Base-by-base conservation (phyloP, 1,284 basidiomycete genomes). In the Irpex sp. region DNA sequence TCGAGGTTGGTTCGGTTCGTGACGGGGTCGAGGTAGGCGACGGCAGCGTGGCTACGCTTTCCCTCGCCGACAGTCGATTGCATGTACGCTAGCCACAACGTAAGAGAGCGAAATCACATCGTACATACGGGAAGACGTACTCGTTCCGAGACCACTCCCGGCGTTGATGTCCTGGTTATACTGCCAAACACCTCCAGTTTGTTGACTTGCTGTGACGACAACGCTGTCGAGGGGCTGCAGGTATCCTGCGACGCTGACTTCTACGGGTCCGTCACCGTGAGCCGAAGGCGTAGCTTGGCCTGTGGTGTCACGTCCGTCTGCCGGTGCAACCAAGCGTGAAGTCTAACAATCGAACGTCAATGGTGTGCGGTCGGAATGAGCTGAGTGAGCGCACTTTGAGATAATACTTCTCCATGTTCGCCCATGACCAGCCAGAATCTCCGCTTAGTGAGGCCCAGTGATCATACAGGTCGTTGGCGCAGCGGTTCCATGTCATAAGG, bases 361-460 rank as follows among this genome's bases (percentile, higher is more conserved):
- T 17, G 13, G 37, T 9, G 35, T 9, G 33, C 9, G 21, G 21
- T 43, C 26, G 57, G 31, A 53, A 33, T 15, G 58, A 49, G 54
- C 35, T 55, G 33, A 19, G n/a, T 19, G 53, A 39, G 37, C 59
- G 4, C n/a, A 69, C 71, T 67, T 70, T 70, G 21, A 9, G 67
- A 68, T 61, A 76, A 67, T 11, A 82, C 58, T 15, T 65, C 64
- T 50, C 19, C 2, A 67, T 36, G 58, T 57, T 57, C 15, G 74
- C 65, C 80, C 80, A 81, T 33, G 74, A 73, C 80, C 80, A 81
- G 11, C 77, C 76, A 15, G 61, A 8, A 62, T 82, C 79, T 0
- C 72, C 76, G 9, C 74, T 76, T 1, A 78, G 64, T 4, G 58
- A 62, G 0, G 79, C 79, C 61, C 70, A 77, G 1, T 75, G 69